phyloP scores from a whole-genome alignment of 257 asterid genomes.

The Solanum arcanum region DNA sequence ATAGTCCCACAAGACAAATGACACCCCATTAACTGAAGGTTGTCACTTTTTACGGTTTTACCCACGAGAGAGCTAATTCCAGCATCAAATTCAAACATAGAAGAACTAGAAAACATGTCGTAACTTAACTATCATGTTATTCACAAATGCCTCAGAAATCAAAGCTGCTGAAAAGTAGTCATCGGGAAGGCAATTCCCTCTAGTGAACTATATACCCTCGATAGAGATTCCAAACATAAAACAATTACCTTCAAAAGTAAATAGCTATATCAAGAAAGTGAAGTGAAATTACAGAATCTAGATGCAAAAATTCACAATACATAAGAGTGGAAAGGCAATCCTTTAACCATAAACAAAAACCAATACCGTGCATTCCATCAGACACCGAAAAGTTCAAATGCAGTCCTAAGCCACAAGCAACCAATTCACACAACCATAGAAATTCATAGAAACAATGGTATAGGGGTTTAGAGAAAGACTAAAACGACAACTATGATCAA shows the following conservation, averaged over 20 bases:
- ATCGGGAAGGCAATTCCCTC: not conserved
- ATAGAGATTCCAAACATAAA: not conserved
- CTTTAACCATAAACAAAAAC: not conserved
- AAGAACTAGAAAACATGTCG: not conserved
- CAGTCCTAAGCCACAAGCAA: not conserved
- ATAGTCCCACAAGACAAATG: not conserved
- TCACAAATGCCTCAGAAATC: not conserved
- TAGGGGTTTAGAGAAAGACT: not conserved
- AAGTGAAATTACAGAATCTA: not conserved
- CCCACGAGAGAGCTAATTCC: not conserved
- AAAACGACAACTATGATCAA: not conserved
- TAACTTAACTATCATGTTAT: not conserved
- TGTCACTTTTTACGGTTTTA: not conserved
- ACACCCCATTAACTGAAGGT: not conserved
- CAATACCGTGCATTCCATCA: not conserved
- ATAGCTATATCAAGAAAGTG: not conserved
- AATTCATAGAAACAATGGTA: not conserved
- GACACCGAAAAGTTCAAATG: not conserved
- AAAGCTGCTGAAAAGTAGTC: not conserved
- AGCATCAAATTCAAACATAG: not conserved
- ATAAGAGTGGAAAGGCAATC: not conserved
- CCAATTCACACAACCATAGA: not conserved
- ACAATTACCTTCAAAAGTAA: not conserved
- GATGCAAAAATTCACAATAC: not conserved
- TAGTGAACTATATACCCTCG: not conserved